Conservation (phyloP, 1,284 basidiomycete species). For the Ustilago nuda region DNA sequence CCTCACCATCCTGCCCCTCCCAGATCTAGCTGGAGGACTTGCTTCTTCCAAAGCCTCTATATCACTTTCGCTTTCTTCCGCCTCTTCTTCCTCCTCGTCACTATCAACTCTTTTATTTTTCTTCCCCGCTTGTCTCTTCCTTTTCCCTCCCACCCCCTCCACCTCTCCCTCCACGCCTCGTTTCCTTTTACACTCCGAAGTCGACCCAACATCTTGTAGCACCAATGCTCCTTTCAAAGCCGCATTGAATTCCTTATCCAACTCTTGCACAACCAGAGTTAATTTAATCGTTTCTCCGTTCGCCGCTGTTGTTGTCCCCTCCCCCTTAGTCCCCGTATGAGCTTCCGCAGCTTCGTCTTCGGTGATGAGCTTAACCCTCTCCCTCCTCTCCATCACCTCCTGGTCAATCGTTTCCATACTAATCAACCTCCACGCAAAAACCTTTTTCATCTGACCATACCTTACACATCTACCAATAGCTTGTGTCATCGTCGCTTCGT, state of each 20-base stretch:
- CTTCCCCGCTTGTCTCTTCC: conserved; percentile 3
- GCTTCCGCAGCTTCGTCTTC: background rate
- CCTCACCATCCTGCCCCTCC: background rate
- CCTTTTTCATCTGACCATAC: conserved; percentile 57
- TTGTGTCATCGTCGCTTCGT: conserved; percentile 58
- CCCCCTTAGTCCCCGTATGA: background rate
- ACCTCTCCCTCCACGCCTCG: conserved; percentile 1
- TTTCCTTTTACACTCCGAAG: too few species aligned
- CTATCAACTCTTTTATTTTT: conserved; percentile 5
- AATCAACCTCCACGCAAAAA: conserved; percentile 50
- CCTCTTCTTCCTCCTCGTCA: conserved; percentile 31
- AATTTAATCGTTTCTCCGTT: conserved; percentile 37
- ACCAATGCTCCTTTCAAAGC: conserved; percentile 71
- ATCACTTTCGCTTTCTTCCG: conserved; percentile 68
- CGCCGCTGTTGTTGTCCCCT: background rate
- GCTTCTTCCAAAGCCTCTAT: conserved; percentile 11
- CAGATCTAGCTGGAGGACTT: conserved; percentile 5
- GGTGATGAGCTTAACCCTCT: conserved; percentile 18
- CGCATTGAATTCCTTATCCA: conserved; percentile 73
- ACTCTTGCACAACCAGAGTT: conserved; percentile 68
- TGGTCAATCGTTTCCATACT: conserved; percentile 56
- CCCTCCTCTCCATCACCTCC: conserved; percentile 49
- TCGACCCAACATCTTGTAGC: conserved; percentile 44
- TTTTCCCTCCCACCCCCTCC: conserved; percentile 9
- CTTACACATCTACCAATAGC: conserved; percentile 54